Evolutionary conservation across 1,139 yeast species (phyloP), one percentile per base, ranked within the genome.

Genomic region (Petasospora fabianii): DNA sequence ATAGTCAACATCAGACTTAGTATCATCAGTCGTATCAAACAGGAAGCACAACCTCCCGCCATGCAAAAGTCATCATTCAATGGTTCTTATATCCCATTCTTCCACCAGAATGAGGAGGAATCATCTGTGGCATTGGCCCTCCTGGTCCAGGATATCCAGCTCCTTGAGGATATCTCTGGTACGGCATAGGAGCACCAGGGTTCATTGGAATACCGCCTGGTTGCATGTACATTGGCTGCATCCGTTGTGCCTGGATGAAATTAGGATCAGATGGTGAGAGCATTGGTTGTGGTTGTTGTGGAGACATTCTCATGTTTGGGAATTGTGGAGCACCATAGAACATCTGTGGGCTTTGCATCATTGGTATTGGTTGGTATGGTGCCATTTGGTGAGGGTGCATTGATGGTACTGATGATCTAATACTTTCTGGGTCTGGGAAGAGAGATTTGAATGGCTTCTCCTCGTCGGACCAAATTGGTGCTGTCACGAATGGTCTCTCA

Each of bases 401-500:
- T n/a, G 43, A 33, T 15, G 49, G 37, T 48, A 8, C 36, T 6
- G 16, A 39, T 30, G 13, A 39, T 27, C n/a, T 26, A 12, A 22
- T 13, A 6, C 13, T 8, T 11, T 22, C 26, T 14, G 26, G 32
- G 16, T 46, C 54, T 22, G 54, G 53, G 43, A 49, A 51, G 11
- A 48, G 20, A 12, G 47, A 24, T 22, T 42, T 43, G 39, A 37
- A 49, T 3, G 53, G 41, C 2, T 79, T 66, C 39, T 71, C 77
- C 35, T 77, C 83, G 19, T 72, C 62, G 4, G 41, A 27, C 96
- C 96, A 86, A 0, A 92, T 82, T 38, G 96, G 95, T 5, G 87
- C 82, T 0, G 94, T 82, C 34, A 71, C 69, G 59, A 74, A 86
- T 1, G 95, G 80, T 50, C 71, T 26, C 28, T 26, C 28, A 11